Base-by-base conservation (phyloP, 2,329 filamentous ascomycete genomes). In the Pseudogymnoascus sp. region DNA sequence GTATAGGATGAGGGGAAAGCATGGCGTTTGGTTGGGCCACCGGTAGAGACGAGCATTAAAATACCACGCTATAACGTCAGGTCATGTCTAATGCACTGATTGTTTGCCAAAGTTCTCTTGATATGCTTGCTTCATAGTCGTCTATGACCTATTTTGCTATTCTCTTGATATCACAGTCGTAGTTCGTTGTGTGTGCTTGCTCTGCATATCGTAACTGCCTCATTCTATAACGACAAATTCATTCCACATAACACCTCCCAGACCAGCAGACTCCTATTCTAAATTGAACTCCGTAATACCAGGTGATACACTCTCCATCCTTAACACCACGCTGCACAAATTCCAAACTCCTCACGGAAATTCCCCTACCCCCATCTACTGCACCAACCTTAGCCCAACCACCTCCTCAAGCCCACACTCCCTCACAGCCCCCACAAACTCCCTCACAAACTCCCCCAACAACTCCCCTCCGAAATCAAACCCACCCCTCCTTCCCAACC, bases 1-100 rank as follows among this genome's bases (percentile, higher is more conserved):
- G 69, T 71, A 69, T 64, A 69, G 68, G 69, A 70, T 67, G 70
- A 68, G 70, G 72, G 48, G 70, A 73, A 73, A 69, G 65, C 67
- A 69, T 64, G 72, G 72, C 72, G 72, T 73, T 73, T 63, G 62
- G 66, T 59, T 59, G 58, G 58, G 58, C 33, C 37, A 40, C 58
- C 33, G 58, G 58, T 59, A 59, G 58, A 59, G 13, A 59, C 37
- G 58, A 59, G 37, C 35, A 39, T 37, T 59, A 55, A 40, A 59
- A 59, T 59, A 59, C 58, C 58, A 59, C 35, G 37, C 35, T 59
- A 59, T 59, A 39, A 59, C 58, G 9, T 59, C 58, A 59, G 33
- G 12, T 39, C 58, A 55, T 55, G 29, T 21, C 48, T 7, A 55
- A n/a, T 55, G 15, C n/a, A 33, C 4, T 55, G 48, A 35, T 21